A percentile compares a stretch with the other conserved stretches of the same genome.
phyloP scores from a whole-genome alignment of 495 filamentous ascomycete genomes.

The Penicillium angulare region DNA sequence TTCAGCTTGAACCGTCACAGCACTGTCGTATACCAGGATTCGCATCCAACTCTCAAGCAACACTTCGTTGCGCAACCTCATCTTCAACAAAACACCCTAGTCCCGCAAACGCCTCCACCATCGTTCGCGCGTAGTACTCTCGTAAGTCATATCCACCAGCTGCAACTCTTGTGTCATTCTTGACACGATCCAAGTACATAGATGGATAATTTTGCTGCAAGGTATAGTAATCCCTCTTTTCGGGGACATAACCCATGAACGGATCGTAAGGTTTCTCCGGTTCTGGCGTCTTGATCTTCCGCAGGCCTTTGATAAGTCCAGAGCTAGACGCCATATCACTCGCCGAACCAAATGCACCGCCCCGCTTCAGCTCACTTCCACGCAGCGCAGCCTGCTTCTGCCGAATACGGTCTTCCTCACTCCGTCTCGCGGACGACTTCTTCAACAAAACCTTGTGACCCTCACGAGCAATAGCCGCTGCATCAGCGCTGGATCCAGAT shows the following conservation, averaged over 20 bases:
- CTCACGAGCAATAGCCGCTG: constrained; percentile 50
- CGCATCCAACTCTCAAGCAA: constrained; percentile 14
- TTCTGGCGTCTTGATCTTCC: constrained; percentile 56
- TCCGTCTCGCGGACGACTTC: constrained; percentile 56
- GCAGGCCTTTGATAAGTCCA: constrained; percentile 70
- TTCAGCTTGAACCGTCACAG: constrained; percentile 28
- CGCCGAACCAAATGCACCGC: constrained; percentile 23
- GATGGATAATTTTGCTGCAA: constrained; percentile 65
- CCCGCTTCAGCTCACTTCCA: constrained; percentile 33
- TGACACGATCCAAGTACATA: constrained; percentile 60
- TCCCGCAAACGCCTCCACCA: constrained; percentile 89
- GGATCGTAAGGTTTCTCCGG: constrained; percentile 84
- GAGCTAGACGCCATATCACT: constrained; percentile 34
- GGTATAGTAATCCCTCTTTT: constrained; percentile 66
- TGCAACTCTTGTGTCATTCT: constrained; percentile 56
- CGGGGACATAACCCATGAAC: constrained; percentile 68
- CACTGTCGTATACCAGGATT: constrained; percentile 30
- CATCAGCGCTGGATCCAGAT: constrained; percentile 45
- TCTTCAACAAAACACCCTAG: constrained; percentile 81
- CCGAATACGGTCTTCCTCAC: constrained; percentile 47
- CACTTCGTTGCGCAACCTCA: constrained; percentile 56
- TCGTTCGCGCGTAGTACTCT: constrained; percentile 75
- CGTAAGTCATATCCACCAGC: constrained; percentile 80
- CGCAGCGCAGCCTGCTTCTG: constrained; percentile 46
- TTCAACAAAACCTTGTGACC: constrained; percentile 66